Conservation (phyloP, 257 asterid species). For the Nicotiana tabacum region DNA sequence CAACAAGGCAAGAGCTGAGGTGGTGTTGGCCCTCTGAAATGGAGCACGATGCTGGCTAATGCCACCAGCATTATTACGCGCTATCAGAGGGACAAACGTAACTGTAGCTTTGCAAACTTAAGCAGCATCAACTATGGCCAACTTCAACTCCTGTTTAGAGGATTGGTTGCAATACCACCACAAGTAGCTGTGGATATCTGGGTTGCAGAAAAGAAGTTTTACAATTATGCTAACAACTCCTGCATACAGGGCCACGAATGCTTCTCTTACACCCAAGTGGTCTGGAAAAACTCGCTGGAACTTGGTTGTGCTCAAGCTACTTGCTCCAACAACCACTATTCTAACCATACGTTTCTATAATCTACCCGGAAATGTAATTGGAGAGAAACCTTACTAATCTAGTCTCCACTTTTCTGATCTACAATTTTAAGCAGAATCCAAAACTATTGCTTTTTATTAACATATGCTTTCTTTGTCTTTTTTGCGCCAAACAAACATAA, state of each 20-base stretch:
- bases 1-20: conserved; percentile 63
- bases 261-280: conserved; percentile 88
- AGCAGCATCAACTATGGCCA: conserved; percentile 51
- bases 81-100: conserved; percentile 55
- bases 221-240: conserved; percentile 46
- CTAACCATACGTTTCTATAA: conserved; percentile 64
- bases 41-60: conserved; percentile 60
- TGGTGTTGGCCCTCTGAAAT: conserved; percentile 59
- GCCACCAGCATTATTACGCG: conserved; percentile 55
- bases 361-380: conserved; percentile 86
- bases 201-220: conserved; percentile 70
- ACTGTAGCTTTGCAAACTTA: conserved; percentile 62
- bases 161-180: conserved; percentile 40
- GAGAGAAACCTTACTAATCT: conserved; percentile 75
- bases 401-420: too few species aligned
- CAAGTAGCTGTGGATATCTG: conserved; percentile 58
- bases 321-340: conserved; percentile 38
- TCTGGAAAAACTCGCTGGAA: conserved; percentile 66
- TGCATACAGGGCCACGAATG: conserved; percentile 50
- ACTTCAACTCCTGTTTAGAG: conserved; percentile 68
- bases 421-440: not conserved
- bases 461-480: not conserved
- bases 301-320: conserved; percentile 68
- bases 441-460: not conserved
- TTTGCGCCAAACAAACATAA: not conserved